phyloP scores from a whole-genome alignment of 257 asterid species.

The Perilla frutescens region DNA sequence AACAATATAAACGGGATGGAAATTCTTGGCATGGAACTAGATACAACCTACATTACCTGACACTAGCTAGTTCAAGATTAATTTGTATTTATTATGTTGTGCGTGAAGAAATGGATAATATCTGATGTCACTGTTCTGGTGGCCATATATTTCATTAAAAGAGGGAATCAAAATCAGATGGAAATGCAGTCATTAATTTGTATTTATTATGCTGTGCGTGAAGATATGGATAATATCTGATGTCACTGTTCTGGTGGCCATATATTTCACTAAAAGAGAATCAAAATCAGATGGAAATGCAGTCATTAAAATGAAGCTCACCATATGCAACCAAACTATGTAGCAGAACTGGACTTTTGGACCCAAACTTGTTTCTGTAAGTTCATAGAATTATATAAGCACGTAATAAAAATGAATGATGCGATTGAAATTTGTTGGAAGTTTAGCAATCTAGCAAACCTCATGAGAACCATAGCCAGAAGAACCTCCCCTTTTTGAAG shows the following conservation, averaged over 20 bases:
- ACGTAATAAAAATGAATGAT: constrained; percentile 22
- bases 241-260: constrained; percentile 1
- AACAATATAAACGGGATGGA: not conserved
- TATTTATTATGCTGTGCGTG: constrained; percentile 9
- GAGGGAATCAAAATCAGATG: constrained; percentile 25
- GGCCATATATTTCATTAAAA: constrained; percentile 5
- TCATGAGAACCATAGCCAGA: constrained; percentile 65
- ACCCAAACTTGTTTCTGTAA: constrained; percentile 97
- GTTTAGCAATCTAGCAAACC: constrained; percentile 51
- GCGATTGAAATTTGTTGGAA: not conserved
- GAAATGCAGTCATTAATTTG: constrained; percentile 6
- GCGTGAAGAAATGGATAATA: constrained; percentile 2
- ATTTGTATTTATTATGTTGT: not conserved
- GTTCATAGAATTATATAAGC: constrained; percentile 13
- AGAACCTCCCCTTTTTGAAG: constrained; percentile 70
- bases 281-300: constrained; percentile 28
- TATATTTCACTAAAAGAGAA: constrained; percentile 8
- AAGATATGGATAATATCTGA: constrained; percentile 4
- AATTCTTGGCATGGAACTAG: constrained; percentile 1
- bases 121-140: constrained; percentile 3
- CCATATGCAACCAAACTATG: constrained; percentile 62
- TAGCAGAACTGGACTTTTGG: constrained; percentile 89
- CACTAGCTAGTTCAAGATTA: constrained; percentile 21
- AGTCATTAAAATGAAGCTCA: constrained; percentile 43
- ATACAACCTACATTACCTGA: not conserved